Conservation (phyloP, 768 basidiomycete genomes). For the Panaeolus papilionaceus region DNA sequence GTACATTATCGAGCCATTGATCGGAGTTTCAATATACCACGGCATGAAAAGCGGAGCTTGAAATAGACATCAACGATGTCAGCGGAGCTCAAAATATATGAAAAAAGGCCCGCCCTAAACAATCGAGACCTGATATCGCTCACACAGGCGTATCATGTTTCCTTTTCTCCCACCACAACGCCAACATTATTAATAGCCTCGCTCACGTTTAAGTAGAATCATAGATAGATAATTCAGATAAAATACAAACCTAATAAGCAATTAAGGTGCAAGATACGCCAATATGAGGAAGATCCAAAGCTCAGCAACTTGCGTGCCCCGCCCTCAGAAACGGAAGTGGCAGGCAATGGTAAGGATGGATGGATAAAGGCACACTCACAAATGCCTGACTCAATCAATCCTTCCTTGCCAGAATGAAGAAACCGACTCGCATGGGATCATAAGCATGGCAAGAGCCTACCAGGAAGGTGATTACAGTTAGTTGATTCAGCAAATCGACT, state of each 20-base stretch:
- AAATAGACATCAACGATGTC: not conserved
- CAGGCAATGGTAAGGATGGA: not conserved
- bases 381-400: not conserved
- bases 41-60: no score
- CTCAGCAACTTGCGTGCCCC: no score
- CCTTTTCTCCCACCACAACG: not conserved
- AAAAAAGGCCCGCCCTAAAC: conserved; percentile 6
- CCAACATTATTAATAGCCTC: not conserved
- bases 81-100: not conserved
- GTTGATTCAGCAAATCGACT: not conserved
- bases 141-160: not conserved
- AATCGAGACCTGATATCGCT: not conserved
- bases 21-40: no score
- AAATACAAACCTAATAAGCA: not conserved
- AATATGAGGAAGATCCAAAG: not conserved
- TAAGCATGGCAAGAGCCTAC: no score
- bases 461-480: no score
- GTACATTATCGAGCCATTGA: no score
- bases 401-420: not conserved
- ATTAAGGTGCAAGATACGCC: no score
- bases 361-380: not conserved
- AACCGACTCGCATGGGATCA: not conserved
- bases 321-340: not conserved
- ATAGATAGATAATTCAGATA: no score
- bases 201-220: no score